Base-by-base conservation (phyloP, 768 basidiomycete genomes). In the Trametes maxima region DNA sequence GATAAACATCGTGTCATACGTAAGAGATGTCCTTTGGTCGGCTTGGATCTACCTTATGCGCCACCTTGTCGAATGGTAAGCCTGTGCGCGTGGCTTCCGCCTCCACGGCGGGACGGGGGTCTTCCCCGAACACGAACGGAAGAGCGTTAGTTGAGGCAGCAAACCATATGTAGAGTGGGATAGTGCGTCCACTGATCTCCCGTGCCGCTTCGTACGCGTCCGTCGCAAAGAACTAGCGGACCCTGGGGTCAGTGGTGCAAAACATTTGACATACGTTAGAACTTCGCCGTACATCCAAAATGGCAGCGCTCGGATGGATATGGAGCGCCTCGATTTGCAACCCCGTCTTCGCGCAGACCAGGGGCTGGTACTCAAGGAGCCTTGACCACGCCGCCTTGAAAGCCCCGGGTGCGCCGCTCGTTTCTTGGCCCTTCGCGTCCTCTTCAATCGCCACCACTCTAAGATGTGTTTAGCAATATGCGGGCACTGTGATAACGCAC, bases 271-370 rank as follows among this genome's bases (percentile, higher is more conserved):
- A 14, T 39, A 43, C 7, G 21, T 10, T 25, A 28, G 39, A 36
- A 22, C 10, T n/a, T n/a, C n/a, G 12, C 16, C 39, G 21, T 40
- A 28, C 52, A 14, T 62, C 37, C 2, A 67, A 19, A 12, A 57
- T 44, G 39, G 47, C 54, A 25, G 59, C 58, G 3, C 53, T 22
- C 2, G 50, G 39, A 12, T 11, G 48, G 2, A 44, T 22, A 10
- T 19, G 54, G 21, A 54, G 12, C 13, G 63, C 5, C 5, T 54
- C 52, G 43, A 51, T 44, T 17, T 54, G 22, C 21, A n/a, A 33
- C 3, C 37, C 51, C 2, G 63, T 62, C 47, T 67, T 49, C 22
- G 50, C 43, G 50, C 66, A 67, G 24, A 37, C 35, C 13, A 64
- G 22, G 21, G 66, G 57, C 33, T 57, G 13, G 2, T 28, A 48